These are phyloP conservation scores for Mortierella sp. DNA, from an alignment of 371 early-diverging fungal genomes.

Conservation along the genomic window DNA sequence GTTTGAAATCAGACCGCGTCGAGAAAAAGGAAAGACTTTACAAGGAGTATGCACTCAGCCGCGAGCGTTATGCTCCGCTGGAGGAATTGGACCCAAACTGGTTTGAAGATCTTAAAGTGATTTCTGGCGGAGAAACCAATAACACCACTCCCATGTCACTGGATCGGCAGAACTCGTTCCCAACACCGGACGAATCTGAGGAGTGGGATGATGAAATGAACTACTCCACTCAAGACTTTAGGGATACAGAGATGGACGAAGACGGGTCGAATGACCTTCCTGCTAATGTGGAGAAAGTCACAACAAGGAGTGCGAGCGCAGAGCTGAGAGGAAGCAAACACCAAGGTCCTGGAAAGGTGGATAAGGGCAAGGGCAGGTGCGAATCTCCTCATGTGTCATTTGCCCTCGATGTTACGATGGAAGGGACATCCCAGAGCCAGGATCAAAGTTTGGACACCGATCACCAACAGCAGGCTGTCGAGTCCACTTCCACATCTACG, in stretches of 20 bases:
- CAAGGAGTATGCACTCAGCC: background rate
- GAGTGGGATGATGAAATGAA: constrained; percentile 9
- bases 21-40: background rate
- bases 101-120: background rate
- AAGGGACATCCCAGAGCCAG: no score
- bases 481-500: no score
- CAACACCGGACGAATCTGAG: constrained; percentile 2
- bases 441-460: no score
- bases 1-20: background rate
- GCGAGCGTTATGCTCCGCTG: background rate
- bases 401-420: no score
- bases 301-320: no score
- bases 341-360: no score
- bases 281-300: no score
- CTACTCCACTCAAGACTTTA: no score
- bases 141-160: background rate
- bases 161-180: background rate
- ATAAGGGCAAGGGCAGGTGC: no score
- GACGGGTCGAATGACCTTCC: background rate
- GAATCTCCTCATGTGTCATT: no score
- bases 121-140: background rate
- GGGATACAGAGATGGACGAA: background rate
- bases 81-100: background rate
- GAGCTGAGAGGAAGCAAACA: no score
- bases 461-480: no score